Percentiles rank a stretch among this genome's conserved stretches.
These are phyloP conservation scores for Plasmodium inui DNA, from an alignment of 169 alveolate species.

Conservation along the genomic window DNA sequence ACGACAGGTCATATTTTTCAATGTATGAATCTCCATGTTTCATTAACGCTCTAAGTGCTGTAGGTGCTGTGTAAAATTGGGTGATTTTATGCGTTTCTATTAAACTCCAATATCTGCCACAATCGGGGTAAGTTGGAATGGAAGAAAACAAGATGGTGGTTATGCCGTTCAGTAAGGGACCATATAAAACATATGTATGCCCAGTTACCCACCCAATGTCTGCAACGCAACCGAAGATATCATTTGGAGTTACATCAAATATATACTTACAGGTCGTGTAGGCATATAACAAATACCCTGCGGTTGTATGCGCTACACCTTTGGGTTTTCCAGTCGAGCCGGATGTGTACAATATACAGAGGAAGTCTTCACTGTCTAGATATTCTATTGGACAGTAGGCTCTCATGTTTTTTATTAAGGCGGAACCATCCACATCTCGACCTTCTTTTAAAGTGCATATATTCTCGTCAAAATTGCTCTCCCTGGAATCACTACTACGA, in stretches of 20 bases:
- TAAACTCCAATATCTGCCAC: slow-evolving; percentile 90
- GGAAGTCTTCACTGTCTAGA: slow-evolving; percentile 95
- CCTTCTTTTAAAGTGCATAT: slow-evolving; percentile 81
- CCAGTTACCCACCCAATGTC: slow-evolving; percentile 99
- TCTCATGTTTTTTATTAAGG: slow-evolving; percentile 88
- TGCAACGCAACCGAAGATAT: slow-evolving; percentile 94
- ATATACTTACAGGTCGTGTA: slow-evolving; percentile 91
- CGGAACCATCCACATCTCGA: slow-evolving; percentile 89
- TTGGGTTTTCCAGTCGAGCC: slow-evolving; percentile 98
- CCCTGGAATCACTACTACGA: not conserved
- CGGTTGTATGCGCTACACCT: slow-evolving; percentile 95
- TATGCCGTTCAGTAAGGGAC: slow-evolving; percentile 95
- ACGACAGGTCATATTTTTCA: slow-evolving; percentile 80
- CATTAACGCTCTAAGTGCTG: slow-evolving; percentile 95
- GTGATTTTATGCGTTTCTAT: slow-evolving; percentile 92
- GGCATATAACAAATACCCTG: slow-evolving; percentile 94
- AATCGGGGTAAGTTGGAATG: slow-evolving; percentile 95
- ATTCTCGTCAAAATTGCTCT: slow-evolving; percentile 38
- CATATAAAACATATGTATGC: slow-evolving; percentile 96
- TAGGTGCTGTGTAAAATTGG: slow-evolving; percentile 97
- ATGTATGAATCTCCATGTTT: slow-evolving; percentile 85
- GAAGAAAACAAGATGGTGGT: slow-evolving; percentile 95
- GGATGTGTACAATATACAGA: slow-evolving; percentile 95
- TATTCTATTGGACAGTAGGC: slow-evolving; percentile 93
- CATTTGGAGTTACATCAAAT: slow-evolving; percentile 91